Base-by-base conservation (phyloP, 805 yeast genomes). In the Kluyveromyces starmeri region DNA sequence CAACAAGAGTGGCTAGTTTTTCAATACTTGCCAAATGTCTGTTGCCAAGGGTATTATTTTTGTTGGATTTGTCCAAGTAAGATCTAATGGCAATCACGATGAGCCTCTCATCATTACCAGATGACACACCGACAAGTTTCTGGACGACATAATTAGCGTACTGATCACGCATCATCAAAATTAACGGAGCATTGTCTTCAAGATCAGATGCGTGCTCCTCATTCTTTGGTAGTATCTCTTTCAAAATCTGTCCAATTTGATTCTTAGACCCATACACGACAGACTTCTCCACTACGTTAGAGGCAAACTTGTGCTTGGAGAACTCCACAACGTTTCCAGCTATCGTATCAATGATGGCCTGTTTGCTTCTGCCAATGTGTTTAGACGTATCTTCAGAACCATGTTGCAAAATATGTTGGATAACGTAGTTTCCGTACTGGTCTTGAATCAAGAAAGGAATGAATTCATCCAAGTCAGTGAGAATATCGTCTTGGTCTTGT, bases 91-190 rank as follows among this genome's bases (percentile, higher is more conserved):
- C 79, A 38, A 71, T 64, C 33, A 86, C 84, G 41, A 92, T 67
- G 20, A 75, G 55, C 32, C 67, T 75, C 59, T 83, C 79, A 48
- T 83, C 83, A 22, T 68, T 68, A 29, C 81, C 81, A 41, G 73
- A 74, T 25, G 88, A 72, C 3, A 82, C 80, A 42, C 84, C 95
- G 27, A 92, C 88, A 48, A 92, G 70, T 57, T 89, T 88, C 59
- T 92, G 99, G 33, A 92, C 85, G 30, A 92, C 99, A 54, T 92
- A 92, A 59, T 92, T 92, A 16, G 97, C 99, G 62, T 81, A 92
- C 56, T 92, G 97, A 58, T 92, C 99, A 55, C 84, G 84, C 85
- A 92, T 86, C 97, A 92, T 88, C 39, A 80, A 66, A 16, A 88
- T 83, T 46, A 92, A 67, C 7, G 94, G 77, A 1, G 82, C 70